These are phyloP conservation scores for Coleophoma eucalyptorum DNA, from an alignment of 2,329 filamentous ascomycete genomes.

Conservation along the genomic window DNA sequence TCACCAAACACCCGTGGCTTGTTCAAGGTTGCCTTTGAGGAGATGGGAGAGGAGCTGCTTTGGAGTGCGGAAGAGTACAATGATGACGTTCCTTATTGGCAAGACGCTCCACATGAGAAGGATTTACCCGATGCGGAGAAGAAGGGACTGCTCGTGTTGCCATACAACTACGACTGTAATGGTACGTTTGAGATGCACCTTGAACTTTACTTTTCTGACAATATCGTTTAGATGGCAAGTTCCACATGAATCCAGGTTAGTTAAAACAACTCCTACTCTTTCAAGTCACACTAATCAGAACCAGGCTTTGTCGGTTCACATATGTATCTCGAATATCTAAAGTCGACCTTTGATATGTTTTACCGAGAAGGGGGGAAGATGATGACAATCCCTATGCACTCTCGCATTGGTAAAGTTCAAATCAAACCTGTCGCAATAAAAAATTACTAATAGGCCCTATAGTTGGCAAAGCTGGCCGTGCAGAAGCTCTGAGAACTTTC, in stretches of 20 bases:
- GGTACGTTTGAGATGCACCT: constrained; percentile 15
- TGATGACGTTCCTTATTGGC: constrained; percentile 52
- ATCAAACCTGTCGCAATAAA: no score
- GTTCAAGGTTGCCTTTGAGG: constrained; percentile 43
- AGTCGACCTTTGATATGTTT: constrained; percentile 48
- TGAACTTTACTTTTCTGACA: constrained; percentile 17
- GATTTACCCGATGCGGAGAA: constrained; percentile 27
- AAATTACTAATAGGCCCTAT: neutral
- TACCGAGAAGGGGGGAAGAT: constrained; percentile 46
- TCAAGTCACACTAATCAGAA: no score
- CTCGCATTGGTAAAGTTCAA: constrained; percentile 34
- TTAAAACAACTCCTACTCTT: no score
- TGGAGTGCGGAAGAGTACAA: constrained; percentile 47
- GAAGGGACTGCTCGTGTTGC: constrained; percentile 46
- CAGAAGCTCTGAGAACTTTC: constrained; percentile 45
- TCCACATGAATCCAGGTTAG: constrained; percentile 12
- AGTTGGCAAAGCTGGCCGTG: constrained; percentile 44
- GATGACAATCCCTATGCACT: constrained; percentile 53
- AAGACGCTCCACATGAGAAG: constrained; percentile 44
- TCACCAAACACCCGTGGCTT: constrained; percentile 37
- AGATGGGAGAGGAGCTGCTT: constrained; percentile 45
- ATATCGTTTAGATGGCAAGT: constrained; percentile 14
- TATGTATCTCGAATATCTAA: constrained; percentile 33
- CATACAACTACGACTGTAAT: constrained; percentile 51
- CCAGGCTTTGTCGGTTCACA: constrained; percentile 12